A percentile compares a stretch with the other conserved stretches of the same genome.
Evolutionary conservation across 495 filamentous ascomycete species (phyloP).

Genomic region (Aeminium ludgeri): DNA sequence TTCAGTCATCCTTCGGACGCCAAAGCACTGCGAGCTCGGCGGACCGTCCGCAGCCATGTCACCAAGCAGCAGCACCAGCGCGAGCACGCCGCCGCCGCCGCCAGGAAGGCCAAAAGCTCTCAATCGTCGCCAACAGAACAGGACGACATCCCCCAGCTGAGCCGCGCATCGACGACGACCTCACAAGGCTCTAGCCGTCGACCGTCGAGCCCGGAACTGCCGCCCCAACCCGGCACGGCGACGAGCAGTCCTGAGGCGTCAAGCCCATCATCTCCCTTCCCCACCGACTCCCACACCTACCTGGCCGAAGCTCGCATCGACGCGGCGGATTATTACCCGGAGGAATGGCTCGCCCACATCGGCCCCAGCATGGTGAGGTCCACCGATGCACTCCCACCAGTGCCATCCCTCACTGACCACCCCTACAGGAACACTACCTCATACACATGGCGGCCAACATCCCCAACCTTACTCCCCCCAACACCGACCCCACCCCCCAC

Average conservation of each 20-base stretch:
- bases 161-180: no score
- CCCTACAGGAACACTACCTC: slow-evolving; percentile 20
- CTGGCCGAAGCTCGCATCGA: slow-evolving; percentile 1
- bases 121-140: no score
- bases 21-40: slow-evolving; percentile 8
- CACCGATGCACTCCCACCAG: not conserved
- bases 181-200: no score
- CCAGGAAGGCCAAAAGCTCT: slow-evolving; percentile 7
- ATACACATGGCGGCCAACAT: slow-evolving; percentile 31
- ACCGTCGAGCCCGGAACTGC: not conserved
- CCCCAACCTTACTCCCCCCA: slow-evolving; percentile 29
- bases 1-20: slow-evolving; percentile 15
- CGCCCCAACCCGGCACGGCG: no score
- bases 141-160: no score
- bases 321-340: slow-evolving; percentile 7
- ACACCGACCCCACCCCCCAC: slow-evolving; percentile 22
- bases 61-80: slow-evolving; percentile 13
- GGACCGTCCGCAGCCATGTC: slow-evolving; percentile 14
- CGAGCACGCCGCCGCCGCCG: slow-evolving; percentile 10
- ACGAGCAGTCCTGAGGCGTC: slow-evolving; percentile 9
- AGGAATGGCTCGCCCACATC: slow-evolving; percentile 9
- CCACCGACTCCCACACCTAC: slow-evolving; percentile 1
- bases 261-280: slow-evolving; percentile 5
- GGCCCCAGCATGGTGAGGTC: slow-evolving; percentile 5
- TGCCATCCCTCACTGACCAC: not conserved